A percentile compares a stretch with the other conserved stretches of the same genome.
phyloP scores from a whole-genome alignment of 106 monocot species.

The Allium sativum region DNA sequence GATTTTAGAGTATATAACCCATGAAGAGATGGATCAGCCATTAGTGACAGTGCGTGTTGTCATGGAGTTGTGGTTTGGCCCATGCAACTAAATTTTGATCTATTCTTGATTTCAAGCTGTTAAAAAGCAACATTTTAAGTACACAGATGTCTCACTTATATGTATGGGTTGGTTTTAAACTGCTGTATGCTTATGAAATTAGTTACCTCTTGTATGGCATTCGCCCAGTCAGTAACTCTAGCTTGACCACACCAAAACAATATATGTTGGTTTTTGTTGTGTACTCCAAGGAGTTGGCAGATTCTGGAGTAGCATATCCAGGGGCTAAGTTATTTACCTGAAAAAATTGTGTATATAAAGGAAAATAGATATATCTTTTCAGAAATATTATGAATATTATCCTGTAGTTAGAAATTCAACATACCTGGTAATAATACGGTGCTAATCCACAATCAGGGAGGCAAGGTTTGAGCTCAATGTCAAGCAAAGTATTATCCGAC shows the following conservation, averaged over 20 bases:
- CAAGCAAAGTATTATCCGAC: slow-evolving; percentile 58
- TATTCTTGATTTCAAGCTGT: no score
- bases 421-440: slow-evolving; percentile 30
- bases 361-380: neutral
- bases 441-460: slow-evolving; percentile 53
- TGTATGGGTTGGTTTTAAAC: no score
- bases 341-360: neutral
- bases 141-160: no score
- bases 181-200: no score
- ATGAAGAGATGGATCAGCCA: no score
- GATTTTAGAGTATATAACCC: no score
- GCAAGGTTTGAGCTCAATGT: slow-evolving; percentile 47
- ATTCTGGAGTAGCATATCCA: slow-evolving; percentile 51
- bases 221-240: slow-evolving; percentile 56
- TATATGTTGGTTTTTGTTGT: slow-evolving; percentile 54
- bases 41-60: no score
- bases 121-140: no score
- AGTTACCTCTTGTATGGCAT: slow-evolving; percentile 9
- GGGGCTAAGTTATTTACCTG: slow-evolving; percentile 37
- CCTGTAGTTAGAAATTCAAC: neutral
- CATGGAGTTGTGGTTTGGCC: no score
- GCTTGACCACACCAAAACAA: slow-evolving; percentile 59
- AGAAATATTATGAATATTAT: neutral
- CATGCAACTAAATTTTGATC: no score
- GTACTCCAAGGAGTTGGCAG: slow-evolving; percentile 23